A percentile compares a stretch with the other conserved stretches of the same genome.
These are phyloP conservation scores for Rhizophora apiculata DNA, from an alignment of 345 rosid genomes.

Conservation along the genomic window DNA sequence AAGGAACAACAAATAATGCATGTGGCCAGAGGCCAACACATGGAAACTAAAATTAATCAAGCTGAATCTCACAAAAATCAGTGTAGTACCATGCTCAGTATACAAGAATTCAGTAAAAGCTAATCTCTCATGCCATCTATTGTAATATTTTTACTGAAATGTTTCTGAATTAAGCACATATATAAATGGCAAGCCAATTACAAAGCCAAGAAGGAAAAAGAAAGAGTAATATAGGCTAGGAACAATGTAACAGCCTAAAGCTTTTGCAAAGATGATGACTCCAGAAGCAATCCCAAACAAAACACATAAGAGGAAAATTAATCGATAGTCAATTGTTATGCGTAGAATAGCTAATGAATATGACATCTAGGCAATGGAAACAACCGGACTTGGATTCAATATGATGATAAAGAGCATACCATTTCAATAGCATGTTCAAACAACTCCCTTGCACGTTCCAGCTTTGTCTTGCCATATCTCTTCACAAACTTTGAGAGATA, in stretches of 20 bases:
- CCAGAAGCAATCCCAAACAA: constrained; percentile 6
- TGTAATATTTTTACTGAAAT: too few species aligned
- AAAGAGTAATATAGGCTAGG: background rate
- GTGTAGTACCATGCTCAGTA: too few species aligned
- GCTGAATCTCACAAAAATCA: too few species aligned
- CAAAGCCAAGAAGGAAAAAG: background rate
- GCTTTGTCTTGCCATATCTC: constrained; percentile 82
- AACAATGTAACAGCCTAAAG: background rate
- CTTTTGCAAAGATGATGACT: background rate
- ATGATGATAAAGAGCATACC: constrained; percentile 38
- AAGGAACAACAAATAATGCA: background rate
- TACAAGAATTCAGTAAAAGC: too few species aligned
- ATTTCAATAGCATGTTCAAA: constrained; percentile 89
- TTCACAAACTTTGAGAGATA: constrained; percentile 86
- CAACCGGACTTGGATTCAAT: background rate
- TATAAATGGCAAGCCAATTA: too few species aligned
- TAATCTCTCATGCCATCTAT: too few species aligned
- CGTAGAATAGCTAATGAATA: background rate
- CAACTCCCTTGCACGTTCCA: constrained; percentile 92
- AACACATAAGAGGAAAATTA: background rate
- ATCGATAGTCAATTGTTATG: background rate
- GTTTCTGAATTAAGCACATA: too few species aligned
- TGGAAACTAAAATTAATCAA: too few species aligned
- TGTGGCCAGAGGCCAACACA: background rate
- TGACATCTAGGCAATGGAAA: background rate